These are phyloP conservation scores for Myxozyma geophila DNA, from an alignment of 805 yeast genomes.

Conservation along the genomic window DNA sequence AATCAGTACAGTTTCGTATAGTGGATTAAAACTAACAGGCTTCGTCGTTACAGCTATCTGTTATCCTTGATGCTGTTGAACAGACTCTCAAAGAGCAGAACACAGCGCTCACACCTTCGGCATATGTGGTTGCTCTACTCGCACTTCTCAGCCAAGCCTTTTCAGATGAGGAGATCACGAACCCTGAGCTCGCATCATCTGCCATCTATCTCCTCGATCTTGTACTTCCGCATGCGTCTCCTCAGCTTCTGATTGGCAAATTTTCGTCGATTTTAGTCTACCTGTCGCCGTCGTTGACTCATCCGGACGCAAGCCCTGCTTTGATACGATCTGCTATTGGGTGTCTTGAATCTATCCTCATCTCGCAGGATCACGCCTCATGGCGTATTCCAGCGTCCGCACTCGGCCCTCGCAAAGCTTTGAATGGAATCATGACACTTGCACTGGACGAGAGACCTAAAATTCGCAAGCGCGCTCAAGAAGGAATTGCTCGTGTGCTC, in stretches of 20 bases:
- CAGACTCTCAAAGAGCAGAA: slow-evolving; percentile 74
- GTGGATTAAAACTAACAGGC: not conserved
- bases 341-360: slow-evolving; percentile 73
- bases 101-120: slow-evolving; percentile 66
- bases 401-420: slow-evolving; percentile 70
- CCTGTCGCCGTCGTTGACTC: slow-evolving; percentile 73
- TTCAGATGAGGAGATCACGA: slow-evolving; percentile 56
- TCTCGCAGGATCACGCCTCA: slow-evolving; percentile 77
- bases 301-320: slow-evolving; percentile 74
- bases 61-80: slow-evolving; percentile 86
- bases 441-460: slow-evolving; percentile 86
- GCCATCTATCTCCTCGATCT: slow-evolving; percentile 71
- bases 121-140: slow-evolving; percentile 83
- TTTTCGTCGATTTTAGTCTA: slow-evolving; percentile 78
- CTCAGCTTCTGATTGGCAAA: slow-evolving; percentile 68
- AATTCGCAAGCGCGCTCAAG: slow-evolving; percentile 92
- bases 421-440: slow-evolving; percentile 75
- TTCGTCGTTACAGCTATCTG: slow-evolving; percentile 44
- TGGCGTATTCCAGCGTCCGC: slow-evolving; percentile 59
- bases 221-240: slow-evolving; percentile 70
- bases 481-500: slow-evolving; percentile 72
- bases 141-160: slow-evolving; percentile 79
- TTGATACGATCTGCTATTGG: slow-evolving; percentile 83
- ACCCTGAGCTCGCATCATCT: slow-evolving; percentile 68
- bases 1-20: not conserved